Conservation (phyloP, 768 basidiomycete species). For the Mycena kentingensis region DNA sequence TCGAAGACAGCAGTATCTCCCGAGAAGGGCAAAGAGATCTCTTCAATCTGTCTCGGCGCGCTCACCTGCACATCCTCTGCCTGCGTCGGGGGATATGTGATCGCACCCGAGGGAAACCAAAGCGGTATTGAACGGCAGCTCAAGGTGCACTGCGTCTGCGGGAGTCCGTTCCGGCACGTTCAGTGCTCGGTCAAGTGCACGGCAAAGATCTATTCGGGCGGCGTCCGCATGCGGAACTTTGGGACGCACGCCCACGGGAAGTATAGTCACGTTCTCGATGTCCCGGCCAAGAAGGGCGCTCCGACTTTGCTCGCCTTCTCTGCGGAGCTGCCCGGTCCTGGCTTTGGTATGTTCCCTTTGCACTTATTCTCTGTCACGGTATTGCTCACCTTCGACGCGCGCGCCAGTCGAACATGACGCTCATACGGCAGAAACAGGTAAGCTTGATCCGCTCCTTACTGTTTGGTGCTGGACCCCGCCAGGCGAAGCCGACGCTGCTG, state of each 20-base stretch:
- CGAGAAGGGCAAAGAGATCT: background rate
- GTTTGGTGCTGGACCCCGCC: too few species aligned
- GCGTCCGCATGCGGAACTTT: background rate
- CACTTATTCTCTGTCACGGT: too few species aligned
- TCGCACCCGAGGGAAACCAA: background rate
- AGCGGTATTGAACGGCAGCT: background rate
- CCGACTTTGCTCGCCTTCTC: background rate
- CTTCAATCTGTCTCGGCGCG: background rate
- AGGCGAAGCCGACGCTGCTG: too few species aligned
- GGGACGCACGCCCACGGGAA: background rate
- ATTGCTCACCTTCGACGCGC: too few species aligned
- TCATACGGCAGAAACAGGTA: too few species aligned
- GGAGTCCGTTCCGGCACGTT: background rate
- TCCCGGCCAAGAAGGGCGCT: background rate
- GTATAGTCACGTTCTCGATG: background rate
- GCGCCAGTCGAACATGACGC: too few species aligned
- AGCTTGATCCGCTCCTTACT: too few species aligned
- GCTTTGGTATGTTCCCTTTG: too few species aligned
- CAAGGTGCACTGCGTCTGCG: background rate
- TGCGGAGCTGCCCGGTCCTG: background rate
- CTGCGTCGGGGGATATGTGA: background rate
- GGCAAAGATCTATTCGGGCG: background rate
- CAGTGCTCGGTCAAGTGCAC: background rate
- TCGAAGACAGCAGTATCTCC: background rate
- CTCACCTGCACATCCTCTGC: background rate